phyloP scores from a whole-genome alignment of 2,329 filamentous ascomycete genomes.

The Xylaria sp. region DNA sequence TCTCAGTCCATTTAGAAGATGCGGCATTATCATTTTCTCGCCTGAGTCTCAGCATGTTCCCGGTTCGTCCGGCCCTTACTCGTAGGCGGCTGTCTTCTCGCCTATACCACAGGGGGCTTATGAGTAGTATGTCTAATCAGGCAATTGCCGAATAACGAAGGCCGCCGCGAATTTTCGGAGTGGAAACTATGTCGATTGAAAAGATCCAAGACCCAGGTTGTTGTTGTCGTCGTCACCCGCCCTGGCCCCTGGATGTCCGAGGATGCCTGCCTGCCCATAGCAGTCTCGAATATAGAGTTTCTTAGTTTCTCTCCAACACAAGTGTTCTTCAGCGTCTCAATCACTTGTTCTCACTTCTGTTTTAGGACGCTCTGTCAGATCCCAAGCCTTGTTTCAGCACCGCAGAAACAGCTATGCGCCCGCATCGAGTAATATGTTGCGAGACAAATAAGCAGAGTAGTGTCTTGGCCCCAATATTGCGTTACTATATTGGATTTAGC shows the following conservation, averaged over 20 bases:
- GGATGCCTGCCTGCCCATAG: neutral
- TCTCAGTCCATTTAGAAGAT: neutral
- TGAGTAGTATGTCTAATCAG: neutral
- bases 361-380: neutral
- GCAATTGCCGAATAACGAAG: neutral
- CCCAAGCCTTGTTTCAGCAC: neutral
- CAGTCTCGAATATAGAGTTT: neutral
- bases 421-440: conserved; percentile 5
- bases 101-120: neutral
- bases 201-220: neutral
- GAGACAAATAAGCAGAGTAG: conserved; percentile 2
- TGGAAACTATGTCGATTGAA: neutral
- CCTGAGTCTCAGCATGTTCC: neutral
- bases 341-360: neutral
- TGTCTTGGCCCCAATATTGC: conserved; percentile 7
- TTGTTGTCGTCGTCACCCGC: neutral
- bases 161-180: neutral
- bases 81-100: neutral
- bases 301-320: neutral
- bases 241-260: neutral
- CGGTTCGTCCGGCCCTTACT: neutral
- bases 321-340: neutral
- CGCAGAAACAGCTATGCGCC: neutral
- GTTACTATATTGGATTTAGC: neutral
- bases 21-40: neutral